A percentile compares a stretch with the other conserved stretches of the same genome.
phyloP scores from a whole-genome alignment of 257 asterid genomes.

The Capsicum rhomboideum region DNA sequence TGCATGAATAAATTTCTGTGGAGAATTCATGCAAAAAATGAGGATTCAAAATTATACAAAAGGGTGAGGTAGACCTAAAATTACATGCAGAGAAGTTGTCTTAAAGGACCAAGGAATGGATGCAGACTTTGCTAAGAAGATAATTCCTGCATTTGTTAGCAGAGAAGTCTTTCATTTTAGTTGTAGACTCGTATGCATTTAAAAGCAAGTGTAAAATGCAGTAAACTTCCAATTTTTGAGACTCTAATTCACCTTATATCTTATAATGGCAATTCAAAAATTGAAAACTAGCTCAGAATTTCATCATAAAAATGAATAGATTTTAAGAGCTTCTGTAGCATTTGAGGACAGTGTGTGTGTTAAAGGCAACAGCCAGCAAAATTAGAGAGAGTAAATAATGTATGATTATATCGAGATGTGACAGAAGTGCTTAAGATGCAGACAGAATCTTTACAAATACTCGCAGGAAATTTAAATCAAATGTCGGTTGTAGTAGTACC shows the following conservation, averaged over 20 bases:
- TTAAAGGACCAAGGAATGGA: neutral
- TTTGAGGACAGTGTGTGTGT: neutral
- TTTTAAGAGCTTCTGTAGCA: neutral
- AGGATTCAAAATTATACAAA: neutral
- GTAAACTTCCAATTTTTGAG: neutral
- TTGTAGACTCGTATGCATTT: neutral
- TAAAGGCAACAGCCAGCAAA: neutral
- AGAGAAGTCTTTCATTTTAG: neutral
- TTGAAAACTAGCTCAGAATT: neutral
- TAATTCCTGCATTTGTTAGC: neutral
- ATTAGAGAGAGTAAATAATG: neutral
- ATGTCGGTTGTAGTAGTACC: constrained; percentile 23
- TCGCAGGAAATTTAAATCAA: neutral
- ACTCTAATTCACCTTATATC: neutral
- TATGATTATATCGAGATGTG: neutral
- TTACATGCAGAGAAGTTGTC: neutral
- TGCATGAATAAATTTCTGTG: constrained; percentile 94
- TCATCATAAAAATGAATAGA: neutral
- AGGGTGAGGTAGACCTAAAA: neutral
- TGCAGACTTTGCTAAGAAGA: neutral
- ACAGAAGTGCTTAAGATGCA: neutral
- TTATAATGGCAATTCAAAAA: neutral
- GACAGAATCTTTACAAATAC: neutral
- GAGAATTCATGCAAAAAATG: neutral
- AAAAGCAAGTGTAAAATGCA: neutral